Conservation (phyloP, 371 early-diverging fungal genomes). For the Mucor plumbeus region DNA sequence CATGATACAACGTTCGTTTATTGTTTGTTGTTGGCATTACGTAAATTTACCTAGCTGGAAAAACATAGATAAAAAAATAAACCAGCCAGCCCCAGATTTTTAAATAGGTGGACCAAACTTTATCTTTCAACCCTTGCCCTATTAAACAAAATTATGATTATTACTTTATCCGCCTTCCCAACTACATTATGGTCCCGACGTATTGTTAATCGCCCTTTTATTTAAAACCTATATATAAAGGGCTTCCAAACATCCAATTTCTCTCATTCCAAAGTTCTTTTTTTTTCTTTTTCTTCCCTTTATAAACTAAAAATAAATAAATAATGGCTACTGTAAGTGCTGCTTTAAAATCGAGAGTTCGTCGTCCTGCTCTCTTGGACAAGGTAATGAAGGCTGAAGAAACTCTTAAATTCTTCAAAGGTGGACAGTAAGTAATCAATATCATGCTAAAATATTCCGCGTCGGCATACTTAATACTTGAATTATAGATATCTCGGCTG, state of each 20-base stretch:
- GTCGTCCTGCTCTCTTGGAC: slow-evolving; percentile 52
- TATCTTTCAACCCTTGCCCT: slow-evolving; percentile 1
- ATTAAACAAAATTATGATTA: not conserved
- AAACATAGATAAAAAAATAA: slow-evolving; percentile 6
- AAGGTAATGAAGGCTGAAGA: slow-evolving; percentile 57
- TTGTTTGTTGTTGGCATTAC: not conserved
- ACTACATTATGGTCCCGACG: not conserved
- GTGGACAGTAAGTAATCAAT: slow-evolving; percentile 52
- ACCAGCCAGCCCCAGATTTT: slow-evolving; percentile 2
- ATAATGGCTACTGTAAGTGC: slow-evolving; percentile 49
- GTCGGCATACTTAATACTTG: not conserved
- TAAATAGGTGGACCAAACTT: not conserved
- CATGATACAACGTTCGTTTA: too few species aligned
- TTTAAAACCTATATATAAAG: not conserved
- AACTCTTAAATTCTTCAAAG: slow-evolving; percentile 51
- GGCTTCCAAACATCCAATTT: not conserved
- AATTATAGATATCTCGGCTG: slow-evolving; percentile 50
- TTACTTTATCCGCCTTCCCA: slow-evolving; percentile 6
- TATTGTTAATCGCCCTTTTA: not conserved
- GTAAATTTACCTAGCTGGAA: slow-evolving; percentile 1
- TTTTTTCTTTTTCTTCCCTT: slow-evolving; percentile 14
- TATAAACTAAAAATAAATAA: not conserved
- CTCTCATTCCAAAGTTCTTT: slow-evolving; percentile 1
- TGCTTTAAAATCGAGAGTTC: slow-evolving; percentile 53
- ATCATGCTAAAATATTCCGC: not conserved